Base-by-base conservation (phyloP, 2,329 filamentous ascomycete genomes). In the Fusarium denticulatum region DNA sequence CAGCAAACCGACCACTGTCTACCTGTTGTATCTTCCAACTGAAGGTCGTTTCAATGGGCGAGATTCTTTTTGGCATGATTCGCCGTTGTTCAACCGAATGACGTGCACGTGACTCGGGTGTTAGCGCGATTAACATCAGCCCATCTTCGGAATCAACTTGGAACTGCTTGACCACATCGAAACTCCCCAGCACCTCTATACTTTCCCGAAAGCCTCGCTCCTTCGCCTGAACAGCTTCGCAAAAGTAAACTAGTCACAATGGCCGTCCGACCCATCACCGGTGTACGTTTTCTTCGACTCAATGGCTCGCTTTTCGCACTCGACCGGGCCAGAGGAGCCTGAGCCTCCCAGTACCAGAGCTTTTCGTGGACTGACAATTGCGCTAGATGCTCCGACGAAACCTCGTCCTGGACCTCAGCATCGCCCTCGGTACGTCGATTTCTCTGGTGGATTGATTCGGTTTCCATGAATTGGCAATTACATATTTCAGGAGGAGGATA, bases 361-460 rank as follows among this genome's bases (percentile, higher is more conserved):
- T 72, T 73, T 79, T 73, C 69, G 64, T 76, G 69, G 76, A 79
- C 83, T 82, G 82, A 83, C 81, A 74, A 72, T 67, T 57, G 56
- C 55, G 55, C 60, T 76, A 90, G 88, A 90, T 90, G 86, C 86
- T 90, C 82, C 87, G 88, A 83, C 85, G 88, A 81, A 84, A 85
- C 81, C 87, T 90, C 80, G 84, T 90, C 79, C 80, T 86, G 74
- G 88, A 90, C 79, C 83, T 90, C 68, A 79, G 83, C 65, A 85
- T 90, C 79, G 87, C 83, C 73, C 84, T 90, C 67, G 87, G 88
- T 90, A 85, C 70, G 88, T 84, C 53, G n/a, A 53, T 46, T 24
- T 30, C 62, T 46, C 20, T n/a, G 26, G 32, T 16, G 14, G 42
- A 57, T 12, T 64, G 57, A 64, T 60, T 59, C 60, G 56, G 64